These are phyloP conservation scores for Nadsonia starkeyi-henricii DNA, from an alignment of 1,139 yeast species.

Conservation along the genomic window DNA sequence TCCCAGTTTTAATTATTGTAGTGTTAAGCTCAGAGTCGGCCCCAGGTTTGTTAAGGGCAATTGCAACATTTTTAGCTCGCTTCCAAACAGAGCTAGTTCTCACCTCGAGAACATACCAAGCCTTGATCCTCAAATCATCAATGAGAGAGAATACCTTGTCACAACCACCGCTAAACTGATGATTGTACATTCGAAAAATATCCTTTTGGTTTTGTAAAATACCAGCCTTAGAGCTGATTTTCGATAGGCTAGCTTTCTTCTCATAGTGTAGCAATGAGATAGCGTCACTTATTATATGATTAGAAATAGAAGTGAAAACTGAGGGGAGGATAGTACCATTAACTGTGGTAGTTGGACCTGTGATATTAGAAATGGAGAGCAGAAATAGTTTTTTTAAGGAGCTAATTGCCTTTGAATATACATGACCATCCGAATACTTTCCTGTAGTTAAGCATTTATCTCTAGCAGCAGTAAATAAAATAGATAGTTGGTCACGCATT, in stretches of 20 bases:
- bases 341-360: too few species aligned
- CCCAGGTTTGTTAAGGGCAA: slow-evolving; percentile 10
- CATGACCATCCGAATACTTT: slow-evolving; percentile 15
- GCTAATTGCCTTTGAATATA: slow-evolving; percentile 14
- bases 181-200: slow-evolving; percentile 14
- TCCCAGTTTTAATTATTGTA: neutral
- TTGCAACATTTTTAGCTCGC: slow-evolving; percentile 20
- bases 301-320: slow-evolving; percentile 10
- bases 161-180: slow-evolving; percentile 10
- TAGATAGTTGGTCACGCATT: slow-evolving; percentile 10
- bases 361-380: neutral
- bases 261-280: slow-evolving; percentile 11
- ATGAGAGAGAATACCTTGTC: slow-evolving; percentile 10
- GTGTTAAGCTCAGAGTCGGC: slow-evolving; percentile 7
- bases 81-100: slow-evolving; percentile 18
- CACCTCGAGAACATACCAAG: slow-evolving; percentile 25
- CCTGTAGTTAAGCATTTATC: slow-evolving; percentile 14
- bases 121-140: slow-evolving; percentile 15
- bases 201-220: slow-evolving; percentile 12
- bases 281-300: slow-evolving; percentile 8
- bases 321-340: too few species aligned
- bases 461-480: slow-evolving; percentile 10
- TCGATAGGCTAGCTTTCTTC: slow-evolving; percentile 11
- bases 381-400: slow-evolving; percentile 13
- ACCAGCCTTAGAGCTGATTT: slow-evolving; percentile 10